Percentiles rank a stretch among this genome's conserved stretches.
These are phyloP conservation scores for Persicaria maculosa DNA, from an alignment of 148 eudicot genomes.

Conservation along the genomic window DNA sequence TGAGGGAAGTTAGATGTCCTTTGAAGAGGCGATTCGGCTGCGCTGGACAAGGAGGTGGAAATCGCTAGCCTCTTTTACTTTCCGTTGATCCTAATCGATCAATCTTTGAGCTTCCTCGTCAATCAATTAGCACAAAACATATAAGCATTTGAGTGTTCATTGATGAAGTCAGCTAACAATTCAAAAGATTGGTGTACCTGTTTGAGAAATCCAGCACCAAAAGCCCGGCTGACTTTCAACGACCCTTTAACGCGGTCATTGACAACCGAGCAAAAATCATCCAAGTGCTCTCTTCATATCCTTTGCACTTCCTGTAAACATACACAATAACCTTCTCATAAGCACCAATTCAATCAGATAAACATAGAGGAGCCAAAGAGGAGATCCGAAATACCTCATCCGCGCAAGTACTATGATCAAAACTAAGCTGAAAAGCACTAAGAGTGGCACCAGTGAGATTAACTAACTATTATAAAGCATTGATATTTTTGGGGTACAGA, in stretches of 20 bases:
- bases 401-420: slow-evolving; percentile 53
- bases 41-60: no score
- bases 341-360: slow-evolving; percentile 7
- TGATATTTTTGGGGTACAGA: no score
- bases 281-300: slow-evolving; percentile 67
- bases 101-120: no score
- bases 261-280: slow-evolving; percentile 57
- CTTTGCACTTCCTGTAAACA: slow-evolving; percentile 70
- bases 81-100: no score
- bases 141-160: not conserved
- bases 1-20: no score
- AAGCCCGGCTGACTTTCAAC: slow-evolving; percentile 93
- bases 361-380: not conserved
- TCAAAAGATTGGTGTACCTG: slow-evolving; percentile 45
- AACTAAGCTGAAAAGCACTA: slow-evolving; percentile 67
- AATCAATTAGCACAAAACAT: not conserved
- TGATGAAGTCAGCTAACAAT: not conserved
- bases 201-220: slow-evolving; percentile 96
- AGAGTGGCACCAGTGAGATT: no score
- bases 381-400: slow-evolving; percentile 4
- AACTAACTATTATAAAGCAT: no score
- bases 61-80: no score
- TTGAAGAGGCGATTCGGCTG: no score
- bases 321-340: slow-evolving; percentile 10
- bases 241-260: slow-evolving; percentile 98